A percentile compares a stretch with the other conserved stretches of the same genome.
phyloP scores from a whole-genome alignment of 176 grass and related monocot genomes.

The Eleusine coracana region DNA sequence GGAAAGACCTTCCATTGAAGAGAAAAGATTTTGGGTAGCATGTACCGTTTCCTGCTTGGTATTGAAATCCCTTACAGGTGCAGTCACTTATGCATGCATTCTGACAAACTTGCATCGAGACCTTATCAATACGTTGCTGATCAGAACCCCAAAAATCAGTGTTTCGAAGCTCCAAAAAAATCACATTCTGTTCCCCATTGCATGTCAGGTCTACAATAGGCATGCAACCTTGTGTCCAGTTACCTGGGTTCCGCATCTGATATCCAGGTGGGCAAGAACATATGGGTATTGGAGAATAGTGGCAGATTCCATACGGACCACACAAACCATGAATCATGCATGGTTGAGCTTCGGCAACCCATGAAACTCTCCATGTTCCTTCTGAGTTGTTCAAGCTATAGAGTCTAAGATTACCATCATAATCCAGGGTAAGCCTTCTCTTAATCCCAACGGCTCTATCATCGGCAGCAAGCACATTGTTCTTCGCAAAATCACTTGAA shows the following conservation, averaged over 20 bases:
- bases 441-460: slow-evolving; percentile 30
- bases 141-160: slow-evolving; percentile 57
- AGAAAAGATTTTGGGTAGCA: slow-evolving; percentile 53
- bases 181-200: neutral
- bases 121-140: slow-evolving; percentile 12
- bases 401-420: slow-evolving; percentile 43
- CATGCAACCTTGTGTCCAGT: slow-evolving; percentile 43
- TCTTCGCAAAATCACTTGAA: slow-evolving; percentile 29
- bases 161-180: slow-evolving; percentile 31
- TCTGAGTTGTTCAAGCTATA: slow-evolving; percentile 41
- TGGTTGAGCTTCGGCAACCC: slow-evolving; percentile 43
- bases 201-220: slow-evolving; percentile 18
- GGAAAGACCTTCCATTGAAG: slow-evolving; percentile 54
- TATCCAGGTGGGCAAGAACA: slow-evolving; percentile 57
- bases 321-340: slow-evolving; percentile 49
- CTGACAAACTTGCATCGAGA: neutral
- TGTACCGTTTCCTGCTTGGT: slow-evolving; percentile 48
- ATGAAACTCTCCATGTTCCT: slow-evolving; percentile 28
- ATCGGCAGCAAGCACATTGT: slow-evolving; percentile 12
- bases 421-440: slow-evolving; percentile 46
- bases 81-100: slow-evolving; percentile 8
- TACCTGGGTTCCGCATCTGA: slow-evolving; percentile 28
- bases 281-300: slow-evolving; percentile 40
- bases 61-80: slow-evolving; percentile 52
- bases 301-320: slow-evolving; percentile 47